phyloP scores from a whole-genome alignment of 1,284 basidiomycete species.

The Apiotrichum laibachii region DNA sequence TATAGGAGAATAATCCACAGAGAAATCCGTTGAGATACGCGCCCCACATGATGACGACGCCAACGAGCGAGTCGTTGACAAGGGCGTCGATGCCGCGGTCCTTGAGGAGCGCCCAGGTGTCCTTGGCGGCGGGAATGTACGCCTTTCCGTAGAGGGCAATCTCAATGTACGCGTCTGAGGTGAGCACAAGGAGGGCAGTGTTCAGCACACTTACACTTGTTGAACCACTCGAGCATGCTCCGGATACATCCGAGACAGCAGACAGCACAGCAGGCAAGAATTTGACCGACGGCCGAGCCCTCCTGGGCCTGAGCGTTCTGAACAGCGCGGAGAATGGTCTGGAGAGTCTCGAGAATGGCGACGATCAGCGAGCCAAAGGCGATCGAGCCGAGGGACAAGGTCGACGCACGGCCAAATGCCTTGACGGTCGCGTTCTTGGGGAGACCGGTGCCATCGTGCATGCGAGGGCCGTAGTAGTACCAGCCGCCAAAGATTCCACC shows the following conservation, averaged over 20 bases:
- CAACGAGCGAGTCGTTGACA: constrained; percentile 79
- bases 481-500: constrained; percentile 63
- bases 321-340: constrained; percentile 64
- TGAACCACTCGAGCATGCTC: constrained; percentile 73
- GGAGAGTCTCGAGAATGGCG: constrained; percentile 73
- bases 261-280: constrained; percentile 66
- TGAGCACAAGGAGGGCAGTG: neutral
- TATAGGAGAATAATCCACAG: constrained; percentile 73
- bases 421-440: constrained; percentile 69
- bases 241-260: constrained; percentile 77
- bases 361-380: constrained; percentile 87
- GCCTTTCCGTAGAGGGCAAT: constrained; percentile 84
- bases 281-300: constrained; percentile 67
- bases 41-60: constrained; percentile 61
- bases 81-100: constrained; percentile 81
- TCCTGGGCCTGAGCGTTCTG: constrained; percentile 68
- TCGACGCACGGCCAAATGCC: constrained; percentile 75
- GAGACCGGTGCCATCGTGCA: constrained; percentile 40
- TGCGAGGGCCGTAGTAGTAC: constrained; percentile 50
- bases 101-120: constrained; percentile 82
- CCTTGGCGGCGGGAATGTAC: constrained; percentile 81
- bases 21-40: constrained; percentile 74
- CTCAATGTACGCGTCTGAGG: constrained; percentile 57
- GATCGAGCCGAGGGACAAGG: constrained; percentile 80
- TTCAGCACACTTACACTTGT: constrained; percentile 51